Base-by-base conservation (phyloP, 1,284 basidiomycete genomes). In the Takashimella tepidaria region DNA sequence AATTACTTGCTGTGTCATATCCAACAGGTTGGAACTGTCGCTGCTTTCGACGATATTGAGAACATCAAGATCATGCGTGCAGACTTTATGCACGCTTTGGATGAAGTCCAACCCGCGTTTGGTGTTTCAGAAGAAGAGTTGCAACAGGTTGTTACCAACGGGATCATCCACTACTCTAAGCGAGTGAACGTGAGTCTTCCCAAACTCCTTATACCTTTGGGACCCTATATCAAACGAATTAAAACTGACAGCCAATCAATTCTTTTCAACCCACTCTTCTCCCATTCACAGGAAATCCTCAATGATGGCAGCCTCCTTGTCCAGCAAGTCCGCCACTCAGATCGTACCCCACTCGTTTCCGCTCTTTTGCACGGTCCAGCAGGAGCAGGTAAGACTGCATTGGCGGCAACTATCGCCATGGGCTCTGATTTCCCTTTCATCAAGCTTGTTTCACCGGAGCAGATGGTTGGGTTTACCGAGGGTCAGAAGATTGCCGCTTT, bases 91-190 rank as follows among this genome's bases (percentile, higher is more conserved):
- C 83, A 84, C 67, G 96, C 95, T 0, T 79, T 98, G 45, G 88
- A 95, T 4, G 96, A 99, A 74, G 92, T 98, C 11, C 89, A 92
- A 66, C 92, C 96, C 8, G 92, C 93, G 10, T 99, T 95, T 72
- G 96, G 96, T 83, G 92, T 97, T 3, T 86, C 92, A 2, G 96
- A 98, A 76, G 95, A 97, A 75, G 96, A 98, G 78, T 80, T 99
- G 23, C 83, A 87, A 64, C 86, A 89, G 66, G 92, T 97, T 50
- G 88, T 98, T 37, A 88, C 92, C 74, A 98, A 98, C 72, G 96
- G 96, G 10, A 98, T 98, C 73, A 93, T 98, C 61, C 90, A 93
- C 71, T 97, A 85, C 73, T 97, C 67, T 83, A 92, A 75, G 88
- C 88, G 65, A 62, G 84, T 80, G 52, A 62, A 62, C 51, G 63